These are phyloP conservation scores for Moricandia moricandioides DNA, from an alignment of 345 rosid genomes.

Conservation along the genomic window DNA sequence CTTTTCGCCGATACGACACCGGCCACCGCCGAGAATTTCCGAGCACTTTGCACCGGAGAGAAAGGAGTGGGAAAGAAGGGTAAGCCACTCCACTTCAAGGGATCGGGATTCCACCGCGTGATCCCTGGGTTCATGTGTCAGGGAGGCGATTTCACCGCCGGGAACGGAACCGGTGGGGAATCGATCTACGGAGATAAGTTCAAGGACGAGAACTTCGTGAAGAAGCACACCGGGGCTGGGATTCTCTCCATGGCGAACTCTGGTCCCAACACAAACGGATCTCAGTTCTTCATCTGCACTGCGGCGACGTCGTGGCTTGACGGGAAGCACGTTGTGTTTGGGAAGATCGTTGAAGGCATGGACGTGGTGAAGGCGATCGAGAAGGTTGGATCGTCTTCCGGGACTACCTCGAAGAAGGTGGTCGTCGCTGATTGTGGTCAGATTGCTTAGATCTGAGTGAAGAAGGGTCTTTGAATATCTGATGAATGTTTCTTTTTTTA, in stretches of 20 bases:
- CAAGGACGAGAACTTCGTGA: slow-evolving; percentile 53
- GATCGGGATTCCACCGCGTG: slow-evolving; percentile 60
- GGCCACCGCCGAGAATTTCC: slow-evolving; percentile 56
- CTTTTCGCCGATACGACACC: slow-evolving; percentile 45
- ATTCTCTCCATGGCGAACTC: slow-evolving; percentile 66
- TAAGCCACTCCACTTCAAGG: slow-evolving; percentile 65
- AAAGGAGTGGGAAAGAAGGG: slow-evolving; percentile 45
- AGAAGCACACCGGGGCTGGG: slow-evolving; percentile 59
- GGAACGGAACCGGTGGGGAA: slow-evolving; percentile 66
- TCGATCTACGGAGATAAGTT: slow-evolving; percentile 60
- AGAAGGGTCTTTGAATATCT: background rate
- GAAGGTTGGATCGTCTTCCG: slow-evolving; percentile 52
- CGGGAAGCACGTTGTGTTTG: slow-evolving; percentile 68
- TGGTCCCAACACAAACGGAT: slow-evolving; percentile 56
- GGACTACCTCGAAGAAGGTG: slow-evolving; percentile 44
- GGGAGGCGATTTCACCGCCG: slow-evolving; percentile 63
- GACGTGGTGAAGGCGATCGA: slow-evolving; percentile 46
- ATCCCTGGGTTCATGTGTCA: slow-evolving; percentile 73
- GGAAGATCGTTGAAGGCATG: slow-evolving; percentile 54
- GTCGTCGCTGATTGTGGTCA: slow-evolving; percentile 51
- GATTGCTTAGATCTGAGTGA: slow-evolving; percentile 34
- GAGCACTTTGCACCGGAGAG: slow-evolving; percentile 68
- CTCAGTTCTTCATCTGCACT: slow-evolving; percentile 62
- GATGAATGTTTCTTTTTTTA: background rate
- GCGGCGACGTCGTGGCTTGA: slow-evolving; percentile 52